Evolutionary conservation across 2,329 filamentous ascomycete species (phyloP), one percentile per base, ranked within the genome.

Genomic region (Colletotrichum sp.): DNA sequence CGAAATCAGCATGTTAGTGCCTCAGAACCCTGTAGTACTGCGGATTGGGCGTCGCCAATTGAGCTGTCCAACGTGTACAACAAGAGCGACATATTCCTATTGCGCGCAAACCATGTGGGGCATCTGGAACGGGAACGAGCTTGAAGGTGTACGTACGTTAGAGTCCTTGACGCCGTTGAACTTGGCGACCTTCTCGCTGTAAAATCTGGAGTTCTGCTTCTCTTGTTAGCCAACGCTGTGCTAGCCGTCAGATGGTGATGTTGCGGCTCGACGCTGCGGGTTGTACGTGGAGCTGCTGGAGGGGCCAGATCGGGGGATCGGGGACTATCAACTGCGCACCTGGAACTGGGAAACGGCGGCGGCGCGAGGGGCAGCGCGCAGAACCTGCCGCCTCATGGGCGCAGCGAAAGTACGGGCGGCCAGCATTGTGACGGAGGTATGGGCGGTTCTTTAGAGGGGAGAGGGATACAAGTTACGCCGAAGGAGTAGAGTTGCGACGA

Each of bases 81-180:
- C 36, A 49, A 25, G 63, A 64, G 69, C 73, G 63, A 67, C 29
- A 34, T 67, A 30, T 63, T 66, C 27, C 52, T 29, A 52, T 67
- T 71, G 71, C 71, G 71, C 71, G 75, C 52, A 68, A 75, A 75
- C 66, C 55, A 66, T 71, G 66, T 71, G 75, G 75, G 39, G 39
- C 74, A 59, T 65, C 44, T 65, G 69, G 49, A 19, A 52, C 44
- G 70, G 61, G 19, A 71, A 75, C 36, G 61, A 59, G 65, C 29
- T 59, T 52, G 66, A 16, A n/a, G n/a, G 69, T 77, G 49, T 78
- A 89, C 94, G 86, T 93, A 97, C 95, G 90, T 96, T 94, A 85
- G 93, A 89, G 85, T 95, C 95, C 89, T 98, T 98, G 85, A 92
- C 91, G 81, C 96, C 97, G 83, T 95, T 94, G 90, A 98, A 99